Percentiles rank a stretch among this genome's conserved stretches.
Conservation (phyloP, 257 asterid species). For the Eucommia ulmoides region DNA sequence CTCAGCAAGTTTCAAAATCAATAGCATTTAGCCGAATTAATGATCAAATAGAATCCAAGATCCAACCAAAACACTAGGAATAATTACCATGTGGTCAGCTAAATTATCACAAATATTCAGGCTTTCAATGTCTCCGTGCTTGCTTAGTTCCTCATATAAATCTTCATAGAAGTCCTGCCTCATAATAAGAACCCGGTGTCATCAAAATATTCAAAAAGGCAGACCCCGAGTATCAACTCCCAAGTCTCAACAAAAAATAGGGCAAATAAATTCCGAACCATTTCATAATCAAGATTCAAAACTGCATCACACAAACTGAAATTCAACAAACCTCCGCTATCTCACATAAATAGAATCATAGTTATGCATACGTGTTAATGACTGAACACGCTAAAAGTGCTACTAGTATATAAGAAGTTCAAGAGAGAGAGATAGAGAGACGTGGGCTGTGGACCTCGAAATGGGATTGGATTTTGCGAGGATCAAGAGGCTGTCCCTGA, state of each 20-base stretch:
- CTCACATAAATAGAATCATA: neutral
- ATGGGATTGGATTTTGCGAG: conserved; percentile 67
- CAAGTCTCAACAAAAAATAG: neutral
- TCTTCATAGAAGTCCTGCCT: conserved; percentile 90
- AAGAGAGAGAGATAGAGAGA: neutral
- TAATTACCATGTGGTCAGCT: conserved; percentile 88
- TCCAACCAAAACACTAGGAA: conserved; percentile 2
- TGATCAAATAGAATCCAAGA: neutral
- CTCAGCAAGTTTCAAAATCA: conserved; percentile 1
- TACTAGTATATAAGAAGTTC: neutral
- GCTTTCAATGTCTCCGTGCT: conserved; percentile 87
- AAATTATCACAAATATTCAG: conserved; percentile 83
- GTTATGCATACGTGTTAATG: neutral
- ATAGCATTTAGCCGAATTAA: neutral
- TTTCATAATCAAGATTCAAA: neutral
- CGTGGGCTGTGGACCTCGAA: conserved; percentile 45
- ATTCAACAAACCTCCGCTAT: neutral
- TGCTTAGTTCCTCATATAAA: conserved; percentile 78
- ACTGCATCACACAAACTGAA: neutral
- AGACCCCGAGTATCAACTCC: neutral
- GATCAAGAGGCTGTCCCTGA: conserved; percentile 75
- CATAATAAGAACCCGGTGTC: too few species aligned
- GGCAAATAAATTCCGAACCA: neutral
- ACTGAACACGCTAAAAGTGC: neutral
- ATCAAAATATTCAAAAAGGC: neutral